These are phyloP conservation scores for Sinapis alba DNA, from an alignment of 441 rosid genomes.

Conservation along the genomic window DNA sequence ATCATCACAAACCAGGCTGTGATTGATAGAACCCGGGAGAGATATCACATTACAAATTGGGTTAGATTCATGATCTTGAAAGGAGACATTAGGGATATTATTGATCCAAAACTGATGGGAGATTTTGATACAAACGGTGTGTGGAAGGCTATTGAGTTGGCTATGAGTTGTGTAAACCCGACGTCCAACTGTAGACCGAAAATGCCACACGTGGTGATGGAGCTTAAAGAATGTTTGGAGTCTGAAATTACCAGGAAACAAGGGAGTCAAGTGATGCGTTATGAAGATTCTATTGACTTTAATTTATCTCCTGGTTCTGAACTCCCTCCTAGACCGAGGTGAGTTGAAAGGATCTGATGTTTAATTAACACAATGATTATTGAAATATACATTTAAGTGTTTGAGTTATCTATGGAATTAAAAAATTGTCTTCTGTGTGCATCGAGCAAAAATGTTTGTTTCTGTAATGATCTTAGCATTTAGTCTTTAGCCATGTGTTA, in stretches of 20 bases:
- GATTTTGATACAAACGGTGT: slow-evolving; percentile 34
- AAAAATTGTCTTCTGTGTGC: neutral
- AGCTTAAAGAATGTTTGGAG: slow-evolving; percentile 36
- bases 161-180: slow-evolving; percentile 41
- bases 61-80: slow-evolving; percentile 23
- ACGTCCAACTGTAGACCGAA: slow-evolving; percentile 35
- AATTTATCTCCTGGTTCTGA: slow-evolving; percentile 14
- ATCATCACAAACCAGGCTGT: slow-evolving; percentile 38
- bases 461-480: too few species aligned
- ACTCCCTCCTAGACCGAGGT: slow-evolving; percentile 29
- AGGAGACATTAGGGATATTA: slow-evolving; percentile 39
- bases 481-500: too few species aligned
- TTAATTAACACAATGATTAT: neutral
- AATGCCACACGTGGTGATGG: slow-evolving; percentile 38
- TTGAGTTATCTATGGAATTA: neutral
- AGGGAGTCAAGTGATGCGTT: slow-evolving; percentile 2
- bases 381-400: neutral
- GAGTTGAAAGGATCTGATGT: neutral
- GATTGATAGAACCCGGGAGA: neutral
- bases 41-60: slow-evolving; percentile 35
- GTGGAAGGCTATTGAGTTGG: slow-evolving; percentile 41
- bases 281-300: slow-evolving; percentile 16
- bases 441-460: neutral
- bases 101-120: slow-evolving; percentile 38
- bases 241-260: slow-evolving; percentile 22